These are phyloP conservation scores for Hanseniaspora pseudoguilliermondii DNA, from an alignment of 805 yeast genomes.

Conservation along the genomic window DNA sequence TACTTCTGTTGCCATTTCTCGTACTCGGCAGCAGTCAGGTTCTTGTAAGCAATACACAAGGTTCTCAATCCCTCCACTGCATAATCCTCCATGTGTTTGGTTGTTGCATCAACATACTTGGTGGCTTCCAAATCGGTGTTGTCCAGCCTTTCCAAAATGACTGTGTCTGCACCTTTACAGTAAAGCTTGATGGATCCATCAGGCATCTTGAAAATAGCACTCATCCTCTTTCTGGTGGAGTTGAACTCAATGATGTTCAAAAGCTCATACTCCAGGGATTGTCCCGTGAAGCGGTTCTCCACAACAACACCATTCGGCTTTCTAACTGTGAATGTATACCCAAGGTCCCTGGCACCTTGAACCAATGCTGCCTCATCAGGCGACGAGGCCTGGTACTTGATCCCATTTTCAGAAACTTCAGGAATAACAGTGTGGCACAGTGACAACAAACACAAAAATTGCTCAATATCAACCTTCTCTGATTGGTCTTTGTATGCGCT, in stretches of 20 bases:
- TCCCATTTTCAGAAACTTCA: slow-evolving; percentile 53
- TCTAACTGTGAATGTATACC: slow-evolving; percentile 73
- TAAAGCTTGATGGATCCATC: slow-evolving; percentile 80
- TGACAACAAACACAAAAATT: slow-evolving; percentile 71
- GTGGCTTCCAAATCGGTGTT: slow-evolving; percentile 34
- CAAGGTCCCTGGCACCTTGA: slow-evolving; percentile 85
- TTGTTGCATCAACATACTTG: slow-evolving; percentile 72
- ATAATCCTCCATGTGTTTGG: slow-evolving; percentile 84
- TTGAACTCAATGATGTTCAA: slow-evolving; percentile 91
- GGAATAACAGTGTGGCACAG: slow-evolving; percentile 98
- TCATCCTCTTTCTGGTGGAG: slow-evolving; percentile 95
- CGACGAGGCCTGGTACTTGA: slow-evolving; percentile 95
- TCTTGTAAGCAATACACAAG: slow-evolving; percentile 78
- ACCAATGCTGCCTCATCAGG: slow-evolving; percentile 99
- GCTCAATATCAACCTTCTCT: slow-evolving; percentile 45
- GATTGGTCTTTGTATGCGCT: slow-evolving; percentile 27
- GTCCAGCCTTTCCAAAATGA: slow-evolving; percentile 71
- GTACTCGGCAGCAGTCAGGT: slow-evolving; percentile 69
- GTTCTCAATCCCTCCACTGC: slow-evolving; percentile 95
- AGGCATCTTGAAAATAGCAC: slow-evolving; percentile 85
- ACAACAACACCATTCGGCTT: slow-evolving; percentile 72
- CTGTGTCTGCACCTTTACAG: slow-evolving; percentile 97
- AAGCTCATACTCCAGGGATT: slow-evolving; percentile 53
- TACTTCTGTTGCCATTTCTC: slow-evolving; percentile 51
- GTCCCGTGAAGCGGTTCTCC: slow-evolving; percentile 37